Percentiles rank a stretch among this genome's conserved stretches.
phyloP scores from a whole-genome alignment of 2,329 filamentous ascomycete genomes.

The Penicillium sp. region DNA sequence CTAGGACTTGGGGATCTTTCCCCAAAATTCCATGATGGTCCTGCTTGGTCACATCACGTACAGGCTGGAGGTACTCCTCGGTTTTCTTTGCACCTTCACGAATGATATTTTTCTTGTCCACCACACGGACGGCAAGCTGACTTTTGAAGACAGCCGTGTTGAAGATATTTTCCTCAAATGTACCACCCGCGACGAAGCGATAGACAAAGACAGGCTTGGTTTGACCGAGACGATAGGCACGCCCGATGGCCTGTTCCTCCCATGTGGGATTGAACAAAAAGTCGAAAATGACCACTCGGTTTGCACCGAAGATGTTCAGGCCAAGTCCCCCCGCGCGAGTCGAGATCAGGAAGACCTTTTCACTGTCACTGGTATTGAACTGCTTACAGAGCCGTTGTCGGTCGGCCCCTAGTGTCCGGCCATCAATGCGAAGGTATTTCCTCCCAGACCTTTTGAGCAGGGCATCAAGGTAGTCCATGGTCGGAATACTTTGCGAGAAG shows the following conservation, averaged over 20 bases:
- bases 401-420: constrained; percentile 50
- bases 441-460: constrained; percentile 50
- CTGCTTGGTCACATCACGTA: constrained; percentile 49
- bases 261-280: constrained; percentile 72
- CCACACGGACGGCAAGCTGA: constrained; percentile 70
- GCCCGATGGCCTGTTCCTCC: constrained; percentile 81
- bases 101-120: constrained; percentile 76
- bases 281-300: constrained; percentile 81
- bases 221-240: constrained; percentile 82
- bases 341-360: constrained; percentile 68
- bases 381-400: constrained; percentile 61
- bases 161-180: constrained; percentile 69
- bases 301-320: constrained; percentile 77
- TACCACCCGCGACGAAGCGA: constrained; percentile 70
- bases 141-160: constrained; percentile 75
- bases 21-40: constrained; percentile 53
- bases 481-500: constrained; percentile 68
- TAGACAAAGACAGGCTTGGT: constrained; percentile 78
- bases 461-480: constrained; percentile 62
- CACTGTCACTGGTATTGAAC: constrained; percentile 59
- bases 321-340: constrained; percentile 77
- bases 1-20: constrained; percentile 57
- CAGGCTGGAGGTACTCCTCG: constrained; percentile 55
- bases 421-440: constrained; percentile 60
- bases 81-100: constrained; percentile 56